Percentiles rank a stretch among this genome's conserved stretches.
Conservation (phyloP, 441 rosid genomes). For the Hura crepitans region DNA sequence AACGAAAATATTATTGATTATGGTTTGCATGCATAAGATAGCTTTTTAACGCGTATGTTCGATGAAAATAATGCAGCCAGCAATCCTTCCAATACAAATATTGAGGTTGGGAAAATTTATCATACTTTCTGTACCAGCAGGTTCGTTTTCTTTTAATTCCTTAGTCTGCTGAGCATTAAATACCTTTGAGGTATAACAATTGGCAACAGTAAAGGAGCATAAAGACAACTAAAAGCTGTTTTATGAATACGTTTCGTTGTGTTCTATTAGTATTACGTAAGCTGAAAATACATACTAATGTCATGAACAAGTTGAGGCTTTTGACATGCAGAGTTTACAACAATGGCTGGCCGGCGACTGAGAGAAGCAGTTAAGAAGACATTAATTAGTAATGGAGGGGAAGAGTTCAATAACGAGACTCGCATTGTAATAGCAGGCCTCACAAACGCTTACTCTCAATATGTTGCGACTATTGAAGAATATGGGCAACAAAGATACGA, state of each 20-base stretch:
- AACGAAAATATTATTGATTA: no score
- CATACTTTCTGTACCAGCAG: constrained; percentile 62
- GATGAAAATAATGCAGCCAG: constrained; percentile 41
- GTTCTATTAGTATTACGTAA: no score
- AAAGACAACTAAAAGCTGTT: no score
- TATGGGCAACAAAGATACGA: constrained; percentile 48
- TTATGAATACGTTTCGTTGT: not conserved
- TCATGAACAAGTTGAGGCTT: not conserved
- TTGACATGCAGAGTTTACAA: constrained; percentile 43
- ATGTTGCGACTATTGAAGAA: constrained; percentile 51
- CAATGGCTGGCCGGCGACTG: constrained; percentile 55
- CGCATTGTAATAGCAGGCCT: constrained; percentile 52
- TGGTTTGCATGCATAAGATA: not conserved
- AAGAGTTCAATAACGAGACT: constrained; percentile 40
- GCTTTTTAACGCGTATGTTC: not conserved
- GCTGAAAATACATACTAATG: no score
- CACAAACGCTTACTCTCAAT: constrained; percentile 55
- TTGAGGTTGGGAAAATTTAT: constrained; percentile 45
- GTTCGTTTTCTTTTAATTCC: constrained; percentile 33
- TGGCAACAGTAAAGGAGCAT: no score
- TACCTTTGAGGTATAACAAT: no score
- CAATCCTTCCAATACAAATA: constrained; percentile 57
- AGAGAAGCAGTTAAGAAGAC: constrained; percentile 56
- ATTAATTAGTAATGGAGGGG: constrained; percentile 41
- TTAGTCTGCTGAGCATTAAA: no score